Evolutionary conservation across 1,284 basidiomycete species (phyloP).

Genomic region (Tilletiaria anomala): DNA sequence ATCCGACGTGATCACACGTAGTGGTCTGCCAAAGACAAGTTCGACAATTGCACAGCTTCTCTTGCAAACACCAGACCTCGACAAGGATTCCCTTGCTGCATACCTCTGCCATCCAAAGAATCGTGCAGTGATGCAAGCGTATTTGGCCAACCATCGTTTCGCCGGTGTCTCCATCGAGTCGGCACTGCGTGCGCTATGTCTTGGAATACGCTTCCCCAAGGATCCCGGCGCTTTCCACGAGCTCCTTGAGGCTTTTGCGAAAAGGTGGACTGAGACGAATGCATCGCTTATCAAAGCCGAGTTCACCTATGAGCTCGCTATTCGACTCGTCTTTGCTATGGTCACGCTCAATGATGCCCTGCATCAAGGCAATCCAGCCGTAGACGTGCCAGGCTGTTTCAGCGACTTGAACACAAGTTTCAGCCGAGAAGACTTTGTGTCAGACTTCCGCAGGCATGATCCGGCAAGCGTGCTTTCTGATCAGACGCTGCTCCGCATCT

Average conservation of each 20-base stretch:
- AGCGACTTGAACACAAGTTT: too few relatives aligned
- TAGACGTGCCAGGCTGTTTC: too few relatives aligned
- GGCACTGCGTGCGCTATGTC: slow-evolving; percentile 71
- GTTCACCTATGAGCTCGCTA: slow-evolving; percentile 39
- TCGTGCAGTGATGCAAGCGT: slow-evolving; percentile 61
- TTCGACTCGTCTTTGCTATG: slow-evolving; percentile 60
- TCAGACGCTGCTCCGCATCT: slow-evolving; percentile 28
- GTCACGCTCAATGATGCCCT: slow-evolving; percentile 60
- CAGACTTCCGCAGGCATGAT: slow-evolving; percentile 23
- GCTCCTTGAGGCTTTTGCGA: slow-evolving; percentile 56
- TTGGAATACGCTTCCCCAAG: slow-evolving; percentile 56
- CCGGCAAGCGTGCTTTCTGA: slow-evolving; percentile 17
- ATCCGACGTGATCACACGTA: slow-evolving; percentile 45
- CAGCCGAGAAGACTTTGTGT: slow-evolving; percentile 17
- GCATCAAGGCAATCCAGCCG: slow-evolving; percentile 9
- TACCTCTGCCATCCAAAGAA: slow-evolving; percentile 58
- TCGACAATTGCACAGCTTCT: slow-evolving; percentile 61
- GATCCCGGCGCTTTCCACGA: slow-evolving; percentile 56
- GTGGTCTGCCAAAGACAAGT: slow-evolving; percentile 24
- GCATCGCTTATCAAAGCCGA: slow-evolving; percentile 13
- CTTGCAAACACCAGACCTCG: slow-evolving; percentile 69
- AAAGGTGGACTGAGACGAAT: slow-evolving; percentile 81
- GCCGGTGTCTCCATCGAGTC: slow-evolving; percentile 68
- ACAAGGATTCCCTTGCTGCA: slow-evolving; percentile 65
- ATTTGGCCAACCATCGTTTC: slow-evolving; percentile 73